Base-by-base conservation (phyloP, 371 early-diverging fungal genomes). In the Batkoa obscura region DNA sequence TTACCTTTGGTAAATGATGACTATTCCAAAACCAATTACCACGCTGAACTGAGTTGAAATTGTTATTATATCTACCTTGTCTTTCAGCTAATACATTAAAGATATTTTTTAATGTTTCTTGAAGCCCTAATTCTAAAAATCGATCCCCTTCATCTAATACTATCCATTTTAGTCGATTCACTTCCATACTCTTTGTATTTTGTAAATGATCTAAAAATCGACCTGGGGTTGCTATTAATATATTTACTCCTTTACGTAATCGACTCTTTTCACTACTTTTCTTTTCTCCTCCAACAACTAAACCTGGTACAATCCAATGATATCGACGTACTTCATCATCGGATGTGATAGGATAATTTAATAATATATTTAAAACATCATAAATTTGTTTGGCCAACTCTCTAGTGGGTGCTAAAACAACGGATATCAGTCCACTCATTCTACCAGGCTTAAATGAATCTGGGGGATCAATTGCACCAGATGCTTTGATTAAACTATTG, bases 81-180 rank as follows among this genome's bases (percentile, higher is more conserved):
- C 51, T 55, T 62, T 58, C 34, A 35, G 43, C 56, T 38, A 88
- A 68, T 33, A 84, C 64, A 37, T 68, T 64, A 69, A 87, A 65
- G 58, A 89, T 91, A 58, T 83, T 80, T 58, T 81, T 80, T 62
- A 99, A 71, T 31, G 91, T 90, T 54, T 91, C 87, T 58, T 91
- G 93, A 62, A 98, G 98, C 2, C 97, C 99, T 2, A 88, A 72
- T 62, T 97, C 99, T 59, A 98, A 70, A 65, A 98, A 77, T 15
- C 96, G 82, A 78, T 99, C 99, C 12, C 96, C 96, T 73, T 99
- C 99, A 69, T 99, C 99, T 55, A 99, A 72, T 5, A 99, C 90
- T 48, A 98, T 61, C 84, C 90, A 94, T 36, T 76, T 71, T 37
- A 92, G 69, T 50, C 83, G 69, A 36, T 76, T 73, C 3, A 93